These are phyloP conservation scores for Tetrahymena borealis DNA, from an alignment of 73 alveolate genomes.

Conservation along the genomic window DNA sequence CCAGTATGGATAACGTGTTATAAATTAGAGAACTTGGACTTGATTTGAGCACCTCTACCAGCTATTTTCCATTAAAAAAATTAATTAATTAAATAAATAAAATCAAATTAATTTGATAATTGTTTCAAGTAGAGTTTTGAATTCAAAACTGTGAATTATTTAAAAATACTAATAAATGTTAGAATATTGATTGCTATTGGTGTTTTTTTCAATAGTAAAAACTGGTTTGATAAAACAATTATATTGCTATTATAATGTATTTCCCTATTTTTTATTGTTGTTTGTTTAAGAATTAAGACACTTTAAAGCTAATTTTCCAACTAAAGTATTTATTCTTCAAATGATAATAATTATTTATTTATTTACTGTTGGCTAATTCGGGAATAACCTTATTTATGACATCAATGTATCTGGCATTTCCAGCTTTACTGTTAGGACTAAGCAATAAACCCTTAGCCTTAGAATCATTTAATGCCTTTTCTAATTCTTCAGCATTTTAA, in stretches of 20 bases:
- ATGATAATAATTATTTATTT: neutral
- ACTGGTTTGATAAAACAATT: too few relatives aligned
- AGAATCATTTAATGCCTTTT: slow-evolving; percentile 19
- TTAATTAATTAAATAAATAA: neutral
- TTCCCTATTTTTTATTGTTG: too few relatives aligned
- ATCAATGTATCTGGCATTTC: slow-evolving; percentile 20
- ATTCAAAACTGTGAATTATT: too few relatives aligned
- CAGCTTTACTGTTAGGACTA: slow-evolving; percentile 23
- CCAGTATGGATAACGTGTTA: slow-evolving; percentile 41
- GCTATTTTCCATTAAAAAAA: neutral
- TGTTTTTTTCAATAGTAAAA: too few relatives aligned
- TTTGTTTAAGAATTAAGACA: too few relatives aligned
- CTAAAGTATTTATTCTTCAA: too few relatives aligned
- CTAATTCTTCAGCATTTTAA: slow-evolving; percentile 15
- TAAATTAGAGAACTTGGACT: slow-evolving; percentile 16
- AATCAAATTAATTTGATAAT: too few relatives aligned
- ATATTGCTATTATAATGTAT: too few relatives aligned
- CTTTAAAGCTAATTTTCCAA: too few relatives aligned
- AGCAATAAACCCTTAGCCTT: slow-evolving; percentile 37
- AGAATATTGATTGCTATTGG: too few relatives aligned
- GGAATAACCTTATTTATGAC: slow-evolving; percentile 12
- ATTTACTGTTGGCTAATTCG: slow-evolving; percentile 16
- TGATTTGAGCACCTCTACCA: slow-evolving; percentile 6
- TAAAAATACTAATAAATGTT: too few relatives aligned
- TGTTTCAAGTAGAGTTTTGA: too few relatives aligned